Evolutionary conservation across 495 filamentous ascomycete genomes (phyloP).

Genomic region (Aspergillus diversus): DNA sequence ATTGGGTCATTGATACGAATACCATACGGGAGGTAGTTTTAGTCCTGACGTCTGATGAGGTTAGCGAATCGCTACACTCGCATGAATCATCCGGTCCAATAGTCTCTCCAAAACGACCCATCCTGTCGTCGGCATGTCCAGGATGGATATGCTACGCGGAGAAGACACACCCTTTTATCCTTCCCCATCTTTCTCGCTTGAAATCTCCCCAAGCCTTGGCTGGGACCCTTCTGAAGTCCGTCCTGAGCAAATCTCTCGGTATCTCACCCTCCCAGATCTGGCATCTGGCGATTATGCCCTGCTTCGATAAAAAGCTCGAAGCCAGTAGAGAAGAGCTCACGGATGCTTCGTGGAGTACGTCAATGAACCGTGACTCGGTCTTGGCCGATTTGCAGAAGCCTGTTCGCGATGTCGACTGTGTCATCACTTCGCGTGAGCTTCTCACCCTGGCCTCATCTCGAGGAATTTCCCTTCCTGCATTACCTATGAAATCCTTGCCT

Average conservation of each 20-base stretch:
- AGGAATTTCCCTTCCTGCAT: constrained; percentile 67
- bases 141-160: constrained; percentile 99
- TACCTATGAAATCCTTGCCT: constrained; percentile 61
- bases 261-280: constrained; percentile 82
- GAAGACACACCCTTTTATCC: constrained; percentile 90
- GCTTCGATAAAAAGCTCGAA: constrained; percentile 98
- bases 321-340: constrained; percentile 93
- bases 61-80: constrained; percentile 47
- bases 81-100: constrained; percentile 25
- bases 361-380: not conserved
- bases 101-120: constrained; percentile 62
- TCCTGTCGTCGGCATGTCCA: constrained; percentile 89
- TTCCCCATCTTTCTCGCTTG: constrained; percentile 86
- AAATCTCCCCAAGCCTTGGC: constrained; percentile 94
- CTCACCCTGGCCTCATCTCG: constrained; percentile 83
- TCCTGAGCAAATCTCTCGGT: constrained; percentile 68
- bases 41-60: constrained; percentile 80
- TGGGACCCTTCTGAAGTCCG: constrained; percentile 86
- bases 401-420: constrained; percentile 91
- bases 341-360: constrained; percentile 68
- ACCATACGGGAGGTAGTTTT: constrained; percentile 74
- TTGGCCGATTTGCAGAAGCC: constrained; percentile 48
- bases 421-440: constrained; percentile 93
- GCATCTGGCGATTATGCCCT: constrained; percentile 95
- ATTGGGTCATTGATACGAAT: constrained; percentile 88